phyloP scores from a whole-genome alignment of 371 early-diverging fungal species.

The Zychaea mexicana region DNA sequence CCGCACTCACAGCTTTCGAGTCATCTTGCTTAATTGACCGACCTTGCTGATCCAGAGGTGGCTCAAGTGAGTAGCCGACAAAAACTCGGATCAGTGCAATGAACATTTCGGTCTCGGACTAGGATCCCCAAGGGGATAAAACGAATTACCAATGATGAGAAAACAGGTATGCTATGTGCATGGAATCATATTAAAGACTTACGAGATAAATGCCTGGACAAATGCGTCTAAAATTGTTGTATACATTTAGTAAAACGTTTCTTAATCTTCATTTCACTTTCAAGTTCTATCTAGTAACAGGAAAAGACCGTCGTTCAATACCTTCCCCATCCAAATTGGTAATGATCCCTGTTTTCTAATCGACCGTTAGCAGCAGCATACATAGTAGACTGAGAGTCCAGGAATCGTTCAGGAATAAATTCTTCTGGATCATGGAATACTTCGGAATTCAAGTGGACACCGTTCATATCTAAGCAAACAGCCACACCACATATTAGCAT shows the following conservation, averaged over 20 bases:
- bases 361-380: slow-evolving; percentile 9
- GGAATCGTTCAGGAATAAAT: slow-evolving; percentile 17
- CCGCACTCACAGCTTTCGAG: neutral
- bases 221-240: slow-evolving; percentile 13
- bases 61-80: slow-evolving; percentile 2
- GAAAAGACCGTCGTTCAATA: neutral
- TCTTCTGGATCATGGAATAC: slow-evolving; percentile 11
- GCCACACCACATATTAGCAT: neutral
- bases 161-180: neutral
- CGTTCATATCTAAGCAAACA: slow-evolving; percentile 9
- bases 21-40: neutral
- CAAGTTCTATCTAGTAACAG: neutral
- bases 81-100: slow-evolving; percentile 6
- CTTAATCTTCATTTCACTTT: neutral
- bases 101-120: slow-evolving; percentile 17
- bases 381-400: slow-evolving; percentile 13
- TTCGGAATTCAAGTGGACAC: slow-evolving; percentile 9
- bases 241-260: too few species aligned
- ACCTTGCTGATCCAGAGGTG: slow-evolving; percentile 2
- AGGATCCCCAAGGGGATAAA: neutral
- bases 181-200: neutral
- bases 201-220: slow-evolving; percentile 21
- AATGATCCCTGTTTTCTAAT: slow-evolving; percentile 13
- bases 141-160: neutral
- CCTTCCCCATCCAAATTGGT: slow-evolving; percentile 19